phyloP scores from a whole-genome alignment of 2,329 filamentous ascomycete species.

The Trichoderma sp. region DNA sequence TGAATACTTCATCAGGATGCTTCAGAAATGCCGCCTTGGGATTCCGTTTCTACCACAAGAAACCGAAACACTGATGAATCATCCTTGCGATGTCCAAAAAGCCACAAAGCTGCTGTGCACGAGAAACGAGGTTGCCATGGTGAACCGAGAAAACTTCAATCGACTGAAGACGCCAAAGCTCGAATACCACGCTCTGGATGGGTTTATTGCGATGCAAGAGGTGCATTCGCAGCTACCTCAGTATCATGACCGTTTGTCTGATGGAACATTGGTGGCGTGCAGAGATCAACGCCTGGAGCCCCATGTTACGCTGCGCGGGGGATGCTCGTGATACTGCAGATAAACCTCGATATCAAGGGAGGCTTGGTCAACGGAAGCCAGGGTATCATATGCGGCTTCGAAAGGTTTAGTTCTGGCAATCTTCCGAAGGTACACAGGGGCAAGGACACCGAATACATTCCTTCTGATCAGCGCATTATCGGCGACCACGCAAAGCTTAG shows the following conservation, averaged over 20 bases:
- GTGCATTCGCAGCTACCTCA: neutral
- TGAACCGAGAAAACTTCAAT: neutral
- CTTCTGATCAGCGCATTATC: neutral
- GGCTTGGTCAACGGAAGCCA: conserved; percentile 33
- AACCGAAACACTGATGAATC: neutral
- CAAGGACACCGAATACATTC: neutral
- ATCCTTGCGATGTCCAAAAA: conserved; percentile 16
- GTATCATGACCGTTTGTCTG: neutral
- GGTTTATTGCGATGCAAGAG: neutral
- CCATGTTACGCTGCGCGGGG: conserved; percentile 20
- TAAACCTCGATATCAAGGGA: conserved; percentile 26
- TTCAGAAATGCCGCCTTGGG: conserved; percentile 18
- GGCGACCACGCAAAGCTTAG: neutral
- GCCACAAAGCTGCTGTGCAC: conserved; percentile 17
- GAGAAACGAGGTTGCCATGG: neutral
- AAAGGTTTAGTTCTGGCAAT: conserved; percentile 5
- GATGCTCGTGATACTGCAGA: conserved; percentile 31
- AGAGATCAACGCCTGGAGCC: conserved; percentile 26
- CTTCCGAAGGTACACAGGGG: neutral
- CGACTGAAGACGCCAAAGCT: neutral
- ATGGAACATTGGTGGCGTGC: conserved; percentile 24
- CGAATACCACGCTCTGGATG: conserved; percentile 6
- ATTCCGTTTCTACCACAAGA: neutral
- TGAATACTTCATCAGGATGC: conserved; percentile 22
- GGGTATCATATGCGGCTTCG: conserved; percentile 30